Evolutionary conservation across 1,284 basidiomycete genomes (phyloP).

Genomic region (Apiotrichum veenhuisii): DNA sequence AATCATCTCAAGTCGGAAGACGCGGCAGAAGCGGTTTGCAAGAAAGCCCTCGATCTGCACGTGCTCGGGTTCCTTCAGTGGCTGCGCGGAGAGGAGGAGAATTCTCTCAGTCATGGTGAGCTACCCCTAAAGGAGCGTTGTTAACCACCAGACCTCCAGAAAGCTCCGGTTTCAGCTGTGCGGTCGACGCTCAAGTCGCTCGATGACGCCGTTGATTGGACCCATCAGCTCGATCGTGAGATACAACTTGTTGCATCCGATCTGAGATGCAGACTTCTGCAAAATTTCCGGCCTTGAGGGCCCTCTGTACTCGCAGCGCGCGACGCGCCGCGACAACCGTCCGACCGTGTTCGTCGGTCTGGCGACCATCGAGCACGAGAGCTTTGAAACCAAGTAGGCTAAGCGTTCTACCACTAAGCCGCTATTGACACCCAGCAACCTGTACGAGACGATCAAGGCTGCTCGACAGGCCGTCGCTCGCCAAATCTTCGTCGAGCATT

Average conservation of each 20-base stretch:
- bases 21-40: conserved; percentile 18
- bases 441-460: conserved; percentile 7
- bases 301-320: conserved; percentile 14
- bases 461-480: conserved; percentile 22
- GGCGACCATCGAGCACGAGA: conserved; percentile 17
- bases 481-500: conserved; percentile 21
- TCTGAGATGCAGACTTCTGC: conserved; percentile 20
- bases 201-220: conserved; percentile 13
- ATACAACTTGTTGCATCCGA: too few species aligned
- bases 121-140: too few species aligned
- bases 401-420: not conserved
- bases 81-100: not conserved
- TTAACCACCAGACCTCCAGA: too few species aligned
- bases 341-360: conserved; percentile 14
- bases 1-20: conserved; percentile 7
- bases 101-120: too few species aligned
- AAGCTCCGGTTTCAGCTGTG: not conserved
- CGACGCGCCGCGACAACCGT: not conserved
- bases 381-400: conserved; percentile 11
- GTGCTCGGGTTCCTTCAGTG: conserved; percentile 8
- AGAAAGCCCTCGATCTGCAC: conserved; percentile 17
- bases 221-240: conserved; percentile 16
- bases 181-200: not conserved
- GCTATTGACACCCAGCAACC: not conserved
- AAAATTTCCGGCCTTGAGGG: conserved; percentile 1